Percentiles rank a stretch among this genome's conserved stretches.
These are phyloP conservation scores for Linnemannia elongata DNA, from an alignment of 192 early-diverging fungal species.

Conservation along the genomic window DNA sequence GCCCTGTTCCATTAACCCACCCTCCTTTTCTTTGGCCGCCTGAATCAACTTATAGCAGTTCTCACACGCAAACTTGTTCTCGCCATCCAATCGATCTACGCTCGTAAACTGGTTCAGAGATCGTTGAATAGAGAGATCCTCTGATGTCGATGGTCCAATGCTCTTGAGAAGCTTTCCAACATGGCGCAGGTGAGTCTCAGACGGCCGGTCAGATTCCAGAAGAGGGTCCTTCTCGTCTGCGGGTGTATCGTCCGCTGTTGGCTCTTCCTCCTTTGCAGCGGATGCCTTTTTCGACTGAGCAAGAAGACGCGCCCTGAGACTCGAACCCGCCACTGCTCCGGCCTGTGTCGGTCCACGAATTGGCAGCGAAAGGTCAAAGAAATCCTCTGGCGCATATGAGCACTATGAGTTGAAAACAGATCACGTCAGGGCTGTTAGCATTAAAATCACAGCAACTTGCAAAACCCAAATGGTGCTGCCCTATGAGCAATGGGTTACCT, in stretches of 20 bases:
- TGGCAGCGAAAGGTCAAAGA: slow-evolving; percentile 72
- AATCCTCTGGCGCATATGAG: slow-evolving; percentile 73
- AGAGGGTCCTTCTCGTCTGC: slow-evolving; percentile 12
- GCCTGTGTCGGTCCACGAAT: slow-evolving; percentile 46
- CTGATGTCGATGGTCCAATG: slow-evolving; percentile 30
- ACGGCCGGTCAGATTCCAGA: slow-evolving; percentile 20
- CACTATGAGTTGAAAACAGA: slow-evolving; percentile 19
- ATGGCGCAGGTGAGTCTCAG: slow-evolving; percentile 35
- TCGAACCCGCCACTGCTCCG: neutral
- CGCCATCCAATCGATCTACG: slow-evolving; percentile 74
- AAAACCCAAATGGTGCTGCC: neutral
- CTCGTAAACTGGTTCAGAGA: slow-evolving; percentile 69
- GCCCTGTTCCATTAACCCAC: neutral
- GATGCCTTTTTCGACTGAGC: slow-evolving; percentile 4
- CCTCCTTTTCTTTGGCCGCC: slow-evolving; percentile 10
- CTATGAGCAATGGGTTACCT: slow-evolving; percentile 41
- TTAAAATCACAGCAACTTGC: neutral
- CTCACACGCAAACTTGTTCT: slow-evolving; percentile 76
- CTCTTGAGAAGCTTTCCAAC: slow-evolving; percentile 30
- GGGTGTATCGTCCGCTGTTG: neutral
- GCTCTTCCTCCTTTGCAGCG: neutral
- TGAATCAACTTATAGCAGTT: slow-evolving; percentile 65
- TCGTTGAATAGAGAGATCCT: slow-evolving; percentile 49
- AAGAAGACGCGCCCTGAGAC: slow-evolving; percentile 24
- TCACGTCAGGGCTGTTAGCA: neutral